phyloP scores from a whole-genome alignment of 345 rosid genomes.

The Dipteronia dyeriana region DNA sequence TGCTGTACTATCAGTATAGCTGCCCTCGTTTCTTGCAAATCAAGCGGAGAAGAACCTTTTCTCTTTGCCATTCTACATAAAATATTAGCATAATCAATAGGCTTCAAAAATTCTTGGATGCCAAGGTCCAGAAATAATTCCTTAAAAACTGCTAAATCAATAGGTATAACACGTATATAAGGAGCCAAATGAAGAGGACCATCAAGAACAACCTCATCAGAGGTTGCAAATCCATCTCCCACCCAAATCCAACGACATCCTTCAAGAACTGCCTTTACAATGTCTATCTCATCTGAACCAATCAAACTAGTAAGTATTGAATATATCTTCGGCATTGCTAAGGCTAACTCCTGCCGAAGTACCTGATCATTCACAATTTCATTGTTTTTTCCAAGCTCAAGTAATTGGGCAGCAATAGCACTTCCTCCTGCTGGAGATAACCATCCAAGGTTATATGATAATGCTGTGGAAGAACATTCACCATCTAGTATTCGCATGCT shows the following conservation, averaged over 20 bases:
- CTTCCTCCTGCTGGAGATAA: slow-evolving; percentile 88
- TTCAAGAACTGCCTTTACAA: slow-evolving; percentile 94
- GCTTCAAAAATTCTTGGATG: slow-evolving; percentile 76
- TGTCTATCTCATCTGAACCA: slow-evolving; percentile 93
- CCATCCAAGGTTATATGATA: slow-evolving; percentile 92
- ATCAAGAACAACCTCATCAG: slow-evolving; percentile 90
- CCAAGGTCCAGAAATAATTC: slow-evolving; percentile 86
- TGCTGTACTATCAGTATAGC: slow-evolving; percentile 83
- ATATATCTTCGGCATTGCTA: slow-evolving; percentile 91
- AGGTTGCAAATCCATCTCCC: slow-evolving; percentile 95
- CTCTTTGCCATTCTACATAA: slow-evolving; percentile 72
- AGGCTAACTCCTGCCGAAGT: slow-evolving; percentile 82
- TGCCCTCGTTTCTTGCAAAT: slow-evolving; percentile 75
- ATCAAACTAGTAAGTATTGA: slow-evolving; percentile 66
- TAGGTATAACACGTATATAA: slow-evolving; percentile 85
- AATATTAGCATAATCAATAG: slow-evolving; percentile 79
- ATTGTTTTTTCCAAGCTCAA: slow-evolving; percentile 95
- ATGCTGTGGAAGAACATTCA: slow-evolving; percentile 89
- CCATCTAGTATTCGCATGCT: slow-evolving; percentile 96
- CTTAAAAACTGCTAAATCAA: slow-evolving; percentile 87
- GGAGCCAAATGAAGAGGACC: slow-evolving; percentile 96
- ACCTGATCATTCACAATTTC: slow-evolving; percentile 72
- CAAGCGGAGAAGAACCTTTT: slow-evolving; percentile 75
- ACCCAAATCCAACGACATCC: slow-evolving; percentile 99
- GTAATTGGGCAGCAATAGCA: slow-evolving; percentile 93